Conservation (phyloP, 805 yeast genomes). For the Lipomyces yamanashiensis region DNA sequence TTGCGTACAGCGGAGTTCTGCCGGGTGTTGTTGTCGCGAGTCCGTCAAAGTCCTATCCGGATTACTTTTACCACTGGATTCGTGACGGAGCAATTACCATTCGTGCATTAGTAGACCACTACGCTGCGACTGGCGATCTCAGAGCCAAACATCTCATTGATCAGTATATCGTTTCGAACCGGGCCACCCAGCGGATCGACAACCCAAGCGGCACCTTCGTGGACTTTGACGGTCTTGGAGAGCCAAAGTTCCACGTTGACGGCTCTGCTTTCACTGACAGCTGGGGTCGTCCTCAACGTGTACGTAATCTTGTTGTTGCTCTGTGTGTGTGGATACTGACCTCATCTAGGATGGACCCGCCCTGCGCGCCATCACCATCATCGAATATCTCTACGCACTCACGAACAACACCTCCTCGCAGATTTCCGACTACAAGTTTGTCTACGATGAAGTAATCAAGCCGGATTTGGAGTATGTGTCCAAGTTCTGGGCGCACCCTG, state of each 20-base stretch:
- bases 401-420: slow-evolving; percentile 41
- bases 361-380: slow-evolving; percentile 68
- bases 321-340: not conserved
- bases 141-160: slow-evolving; percentile 50
- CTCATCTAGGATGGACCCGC: slow-evolving; percentile 77
- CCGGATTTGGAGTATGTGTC: slow-evolving; percentile 72
- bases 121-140: slow-evolving; percentile 50
- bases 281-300: slow-evolving; percentile 95
- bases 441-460: slow-evolving; percentile 53
- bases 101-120: slow-evolving; percentile 58
- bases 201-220: slow-evolving; percentile 71
- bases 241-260: slow-evolving; percentile 81
- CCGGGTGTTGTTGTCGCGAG: slow-evolving; percentile 85
- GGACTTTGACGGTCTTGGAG: slow-evolving; percentile 66
- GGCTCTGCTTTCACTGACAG: slow-evolving; percentile 61
- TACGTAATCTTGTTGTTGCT: too few species aligned
- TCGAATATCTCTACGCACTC: slow-evolving; percentile 58
- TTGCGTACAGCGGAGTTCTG: slow-evolving; percentile 48
- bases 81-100: slow-evolving; percentile 84
- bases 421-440: slow-evolving; percentile 50
- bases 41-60: slow-evolving; percentile 71
- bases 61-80: slow-evolving; percentile 89
- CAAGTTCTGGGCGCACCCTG: slow-evolving; percentile 62
- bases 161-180: slow-evolving; percentile 64
- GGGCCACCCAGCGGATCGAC: slow-evolving; percentile 62